Conservation (phyloP, 306 rosid species). For the Potentilla sterilis region DNA sequence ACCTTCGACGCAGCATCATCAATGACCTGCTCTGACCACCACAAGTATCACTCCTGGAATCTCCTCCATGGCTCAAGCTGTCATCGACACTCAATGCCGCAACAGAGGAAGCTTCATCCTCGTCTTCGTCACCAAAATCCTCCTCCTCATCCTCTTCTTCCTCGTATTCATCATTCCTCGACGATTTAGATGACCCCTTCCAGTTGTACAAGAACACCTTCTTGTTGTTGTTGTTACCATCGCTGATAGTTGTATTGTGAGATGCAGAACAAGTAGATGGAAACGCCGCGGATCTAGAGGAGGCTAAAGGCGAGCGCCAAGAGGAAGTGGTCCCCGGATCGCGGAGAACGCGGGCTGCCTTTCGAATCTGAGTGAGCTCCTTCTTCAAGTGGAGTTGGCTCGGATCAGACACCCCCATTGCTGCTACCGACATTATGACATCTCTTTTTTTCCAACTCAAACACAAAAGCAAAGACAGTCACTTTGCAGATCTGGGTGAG, state of each 20-base stretch:
- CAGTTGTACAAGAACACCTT: slow-evolving; percentile 77
- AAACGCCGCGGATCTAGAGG: slow-evolving; percentile 61
- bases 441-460: neutral
- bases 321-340: slow-evolving; percentile 97
- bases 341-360: slow-evolving; percentile 82
- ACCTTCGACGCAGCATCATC: slow-evolving; percentile 41
- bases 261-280: slow-evolving; percentile 30
- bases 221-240: slow-evolving; percentile 28
- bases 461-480: neutral
- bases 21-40: slow-evolving; percentile 50
- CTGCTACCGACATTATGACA: slow-evolving; percentile 37
- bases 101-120: slow-evolving; percentile 45
- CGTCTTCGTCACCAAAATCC: slow-evolving; percentile 34
- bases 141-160: slow-evolving; percentile 33
- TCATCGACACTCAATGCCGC: slow-evolving; percentile 56
- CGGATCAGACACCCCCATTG: slow-evolving; percentile 62
- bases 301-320: slow-evolving; percentile 73
- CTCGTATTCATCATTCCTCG: slow-evolving; percentile 30
- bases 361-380: slow-evolving; percentile 93
- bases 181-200: slow-evolving; percentile 59
- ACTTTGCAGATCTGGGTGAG: neutral
- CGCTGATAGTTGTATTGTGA: neutral
- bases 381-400: slow-evolving; percentile 77
- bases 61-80: slow-evolving; percentile 54
- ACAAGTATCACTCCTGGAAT: slow-evolving; percentile 56